phyloP scores from a whole-genome alignment of 2,329 filamentous ascomycete species.

The Colletotrichum camelliae region DNA sequence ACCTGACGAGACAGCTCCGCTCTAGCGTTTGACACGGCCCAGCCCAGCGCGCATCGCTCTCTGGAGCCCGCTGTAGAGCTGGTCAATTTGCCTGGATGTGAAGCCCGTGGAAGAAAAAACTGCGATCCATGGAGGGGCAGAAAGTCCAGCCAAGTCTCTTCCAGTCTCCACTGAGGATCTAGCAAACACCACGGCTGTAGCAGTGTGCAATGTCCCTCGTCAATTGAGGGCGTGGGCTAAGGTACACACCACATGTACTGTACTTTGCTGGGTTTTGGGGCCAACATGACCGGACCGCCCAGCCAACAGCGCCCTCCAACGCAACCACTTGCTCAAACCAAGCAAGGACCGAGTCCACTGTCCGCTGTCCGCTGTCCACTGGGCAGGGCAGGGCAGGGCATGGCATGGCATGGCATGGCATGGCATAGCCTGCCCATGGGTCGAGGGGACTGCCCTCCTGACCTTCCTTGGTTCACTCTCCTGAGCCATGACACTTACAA shows the following conservation, averaged over 20 bases:
- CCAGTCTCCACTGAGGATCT: conserved; percentile 1
- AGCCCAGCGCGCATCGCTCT: background rate
- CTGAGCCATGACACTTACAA: background rate
- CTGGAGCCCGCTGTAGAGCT: background rate
- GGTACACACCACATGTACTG: background rate
- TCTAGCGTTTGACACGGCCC: conserved; percentile 12
- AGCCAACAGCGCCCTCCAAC: background rate
- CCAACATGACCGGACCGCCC: background rate
- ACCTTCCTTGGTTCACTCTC: background rate
- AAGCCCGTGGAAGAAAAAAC: background rate
- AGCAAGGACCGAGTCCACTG: background rate
- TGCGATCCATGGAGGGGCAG: background rate
- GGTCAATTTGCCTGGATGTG: background rate
- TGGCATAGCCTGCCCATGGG: background rate
- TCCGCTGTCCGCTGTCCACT: background rate
- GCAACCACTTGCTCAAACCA: background rate
- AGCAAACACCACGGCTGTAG: background rate
- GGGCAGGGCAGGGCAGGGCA: background rate
- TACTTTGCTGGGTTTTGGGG: background rate
- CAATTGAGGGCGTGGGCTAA: background rate
- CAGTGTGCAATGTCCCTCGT: background rate
- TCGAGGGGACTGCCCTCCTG: background rate
- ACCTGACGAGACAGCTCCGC: conserved; percentile 19
- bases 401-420: background rate
- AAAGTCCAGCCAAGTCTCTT: background rate